A percentile compares a stretch with the other conserved stretches of the same genome.
Evolutionary conservation across 805 yeast species (phyloP).

Genomic region (Wickerhamomyces chambardii): DNA sequence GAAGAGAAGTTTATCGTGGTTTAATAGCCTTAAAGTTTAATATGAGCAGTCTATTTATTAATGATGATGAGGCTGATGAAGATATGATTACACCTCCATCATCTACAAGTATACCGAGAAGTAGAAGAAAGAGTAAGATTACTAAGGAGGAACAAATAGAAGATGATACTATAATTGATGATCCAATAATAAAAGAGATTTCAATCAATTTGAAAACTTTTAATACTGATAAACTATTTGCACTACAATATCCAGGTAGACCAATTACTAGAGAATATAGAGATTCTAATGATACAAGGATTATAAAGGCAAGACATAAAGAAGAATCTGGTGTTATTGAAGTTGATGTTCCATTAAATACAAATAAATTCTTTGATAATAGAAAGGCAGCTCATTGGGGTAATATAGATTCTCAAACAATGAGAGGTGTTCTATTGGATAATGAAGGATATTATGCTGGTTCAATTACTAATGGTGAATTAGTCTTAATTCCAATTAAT

Average conservation of each 20-base stretch:
- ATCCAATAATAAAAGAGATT: conserved; percentile 49
- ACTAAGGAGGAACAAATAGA: conserved; percentile 18
- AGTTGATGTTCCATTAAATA: conserved; percentile 69
- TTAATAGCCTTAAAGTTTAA: too few species aligned
- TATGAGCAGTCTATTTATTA: conserved; percentile 12
- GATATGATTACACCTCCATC: conserved; percentile 1
- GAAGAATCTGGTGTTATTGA: conserved; percentile 57
- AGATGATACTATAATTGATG: conserved; percentile 17
- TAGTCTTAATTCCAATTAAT: conserved; percentile 58
- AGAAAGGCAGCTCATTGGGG: conserved; percentile 60
- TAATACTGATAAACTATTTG: conserved; percentile 22
- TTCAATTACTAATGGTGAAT: conserved; percentile 32
- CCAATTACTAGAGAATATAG: conserved; percentile 31
- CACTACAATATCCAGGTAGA: conserved; percentile 58
- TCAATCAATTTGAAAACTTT: conserved; percentile 40
- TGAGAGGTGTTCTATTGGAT: conserved; percentile 60
- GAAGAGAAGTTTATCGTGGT: too few species aligned
- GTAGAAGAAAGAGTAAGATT: conserved; percentile 7
- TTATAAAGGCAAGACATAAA: conserved; percentile 45
- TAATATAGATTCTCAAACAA: conserved; percentile 46
- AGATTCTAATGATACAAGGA: conserved; percentile 24
- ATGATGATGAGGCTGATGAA: conserved; percentile 11
- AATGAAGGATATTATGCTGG: conserved; percentile 46
- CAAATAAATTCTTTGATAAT: conserved; percentile 56
- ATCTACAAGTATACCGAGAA: not conserved